phyloP scores from a whole-genome alignment of 1,284 basidiomycete genomes.

The Cryptococcus hybrid region DNA sequence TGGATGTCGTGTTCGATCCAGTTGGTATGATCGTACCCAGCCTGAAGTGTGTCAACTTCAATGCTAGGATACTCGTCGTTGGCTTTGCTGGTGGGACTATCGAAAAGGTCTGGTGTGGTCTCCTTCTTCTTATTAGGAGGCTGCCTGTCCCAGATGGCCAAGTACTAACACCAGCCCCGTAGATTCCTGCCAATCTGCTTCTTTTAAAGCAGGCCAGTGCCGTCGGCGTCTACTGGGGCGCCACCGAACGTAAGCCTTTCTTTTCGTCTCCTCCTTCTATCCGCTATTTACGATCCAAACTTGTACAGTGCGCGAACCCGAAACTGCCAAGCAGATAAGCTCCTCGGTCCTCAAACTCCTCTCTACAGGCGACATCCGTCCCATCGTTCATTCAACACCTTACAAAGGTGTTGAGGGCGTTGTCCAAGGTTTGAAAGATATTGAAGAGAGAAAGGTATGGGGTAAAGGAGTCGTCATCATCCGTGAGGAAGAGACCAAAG shows the following conservation, averaged over 20 bases:
- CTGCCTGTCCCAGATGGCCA: too few relatives aligned
- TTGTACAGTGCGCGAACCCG: conserved; percentile 63
- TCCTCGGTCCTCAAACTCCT: conserved; percentile 70
- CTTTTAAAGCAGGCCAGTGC: conserved; percentile 82
- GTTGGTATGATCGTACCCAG: conserved; percentile 54
- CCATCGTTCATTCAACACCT: conserved; percentile 68
- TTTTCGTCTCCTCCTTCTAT: neutral
- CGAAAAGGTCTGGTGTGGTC: conserved; percentile 65
- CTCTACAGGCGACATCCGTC: conserved; percentile 62
- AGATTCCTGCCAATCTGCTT: conserved; percentile 84
- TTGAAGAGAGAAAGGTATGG: conserved; percentile 80
- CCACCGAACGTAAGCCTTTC: conserved; percentile 61
- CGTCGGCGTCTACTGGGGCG: conserved; percentile 81
- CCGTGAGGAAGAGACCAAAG: conserved; percentile 49
- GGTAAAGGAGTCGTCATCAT: conserved; percentile 81
- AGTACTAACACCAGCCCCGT: too few relatives aligned
- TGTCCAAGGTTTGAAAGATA: conserved; percentile 54
- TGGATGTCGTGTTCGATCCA: conserved; percentile 84
- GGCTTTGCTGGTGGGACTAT: conserved; percentile 87
- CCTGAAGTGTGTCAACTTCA: conserved; percentile 91
- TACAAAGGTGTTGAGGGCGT: conserved; percentile 73
- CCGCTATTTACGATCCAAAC: neutral
- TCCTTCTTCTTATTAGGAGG: neutral
- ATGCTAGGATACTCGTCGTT: conserved; percentile 84
- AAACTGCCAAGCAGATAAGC: conserved; percentile 69